phyloP scores from a whole-genome alignment of 352 stramenopile genomes.

The Globisporangium emineosum region DNA sequence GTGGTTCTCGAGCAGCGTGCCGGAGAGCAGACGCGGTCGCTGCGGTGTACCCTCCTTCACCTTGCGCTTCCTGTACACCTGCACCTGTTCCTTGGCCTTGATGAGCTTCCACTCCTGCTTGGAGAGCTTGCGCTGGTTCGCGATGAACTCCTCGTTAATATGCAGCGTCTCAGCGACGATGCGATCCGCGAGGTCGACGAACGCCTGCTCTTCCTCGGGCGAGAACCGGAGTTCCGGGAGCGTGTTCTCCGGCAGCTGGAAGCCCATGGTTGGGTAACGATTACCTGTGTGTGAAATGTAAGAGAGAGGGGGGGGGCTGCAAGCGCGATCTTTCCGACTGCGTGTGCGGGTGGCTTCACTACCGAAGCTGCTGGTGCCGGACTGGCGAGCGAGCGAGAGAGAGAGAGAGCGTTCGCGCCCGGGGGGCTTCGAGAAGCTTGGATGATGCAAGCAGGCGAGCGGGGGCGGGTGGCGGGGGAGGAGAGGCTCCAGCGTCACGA shows the following conservation, averaged over 20 bases:
- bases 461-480: too few species aligned
- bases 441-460: not conserved
- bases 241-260: constrained; percentile 23
- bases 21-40: constrained; percentile 43
- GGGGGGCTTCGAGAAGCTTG: not conserved
- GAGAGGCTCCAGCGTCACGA: not conserved
- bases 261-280: constrained; percentile 8
- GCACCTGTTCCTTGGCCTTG: constrained; percentile 47
- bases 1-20: constrained; percentile 33
- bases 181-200: constrained; percentile 45
- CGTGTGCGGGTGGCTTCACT: not conserved
- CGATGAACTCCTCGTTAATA: constrained; percentile 47
- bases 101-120: constrained; percentile 50
- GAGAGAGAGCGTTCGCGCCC: not conserved
- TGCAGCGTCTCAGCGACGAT: constrained; percentile 60
- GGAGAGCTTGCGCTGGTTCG: constrained; percentile 30
- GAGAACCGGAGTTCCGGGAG: constrained; percentile 33
- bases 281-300: not conserved
- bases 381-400: not conserved
- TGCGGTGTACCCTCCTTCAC: constrained; percentile 20
- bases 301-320: not conserved
- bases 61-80: constrained; percentile 52
- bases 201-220: constrained; percentile 27
- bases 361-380: not conserved
- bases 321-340: not conserved